These are phyloP conservation scores for Sclerotinia trifoliorum DNA, from an alignment of 2,329 filamentous ascomycete species.

Conservation along the genomic window DNA sequence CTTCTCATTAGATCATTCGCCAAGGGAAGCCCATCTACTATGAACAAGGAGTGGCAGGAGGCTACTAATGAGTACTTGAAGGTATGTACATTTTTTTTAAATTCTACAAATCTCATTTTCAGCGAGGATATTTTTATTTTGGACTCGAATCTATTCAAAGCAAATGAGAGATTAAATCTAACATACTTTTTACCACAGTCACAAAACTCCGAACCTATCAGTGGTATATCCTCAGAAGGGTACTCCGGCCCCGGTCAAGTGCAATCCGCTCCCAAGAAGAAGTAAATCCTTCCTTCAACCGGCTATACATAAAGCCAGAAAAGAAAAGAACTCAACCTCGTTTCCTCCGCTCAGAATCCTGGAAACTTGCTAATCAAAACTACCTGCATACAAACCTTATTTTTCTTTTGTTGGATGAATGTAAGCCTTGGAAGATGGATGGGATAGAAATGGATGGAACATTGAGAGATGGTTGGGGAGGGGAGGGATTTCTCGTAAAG, in stretches of 20 bases:
- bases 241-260: slow-evolving; percentile 78
- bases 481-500: neutral
- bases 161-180: slow-evolving; percentile 9
- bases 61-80: slow-evolving; percentile 89
- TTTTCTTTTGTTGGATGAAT: slow-evolving; percentile 15
- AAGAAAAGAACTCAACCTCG: slow-evolving; percentile 9
- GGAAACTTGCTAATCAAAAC: slow-evolving; percentile 11
- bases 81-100: slow-evolving; percentile 53
- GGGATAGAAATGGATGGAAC: neutral
- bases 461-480: neutral
- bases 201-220: slow-evolving; percentile 84
- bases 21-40: slow-evolving; percentile 72
- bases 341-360: neutral
- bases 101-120: too few relatives aligned
- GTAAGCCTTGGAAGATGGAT: slow-evolving; percentile 5
- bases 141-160: neutral
- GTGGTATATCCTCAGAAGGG: slow-evolving; percentile 74
- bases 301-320: slow-evolving; percentile 15
- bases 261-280: slow-evolving; percentile 50
- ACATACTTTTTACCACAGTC: slow-evolving; percentile 49
- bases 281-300: slow-evolving; percentile 26
- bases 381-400: slow-evolving; percentile 2
- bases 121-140: neutral
- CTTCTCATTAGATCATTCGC: slow-evolving; percentile 68
- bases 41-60: slow-evolving; percentile 98